A percentile compares a stretch with the other conserved stretches of the same genome.
phyloP scores from a whole-genome alignment of 2,329 filamentous ascomycete species.

The Pseudogymnoascus sp. region DNA sequence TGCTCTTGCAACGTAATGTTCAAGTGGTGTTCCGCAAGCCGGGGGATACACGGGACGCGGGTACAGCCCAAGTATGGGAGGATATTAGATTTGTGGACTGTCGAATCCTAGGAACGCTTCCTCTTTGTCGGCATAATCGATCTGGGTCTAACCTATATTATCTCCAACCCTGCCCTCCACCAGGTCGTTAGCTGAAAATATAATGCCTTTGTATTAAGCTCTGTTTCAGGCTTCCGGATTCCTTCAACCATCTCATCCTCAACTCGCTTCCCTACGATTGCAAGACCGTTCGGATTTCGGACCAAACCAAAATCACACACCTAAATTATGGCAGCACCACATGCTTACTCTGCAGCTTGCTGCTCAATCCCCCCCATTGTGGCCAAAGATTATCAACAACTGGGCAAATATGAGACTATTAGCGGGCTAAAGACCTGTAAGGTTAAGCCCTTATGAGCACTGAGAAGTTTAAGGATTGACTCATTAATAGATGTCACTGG shows the following conservation, averaged over 20 bases:
- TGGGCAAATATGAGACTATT: constrained; percentile 50
- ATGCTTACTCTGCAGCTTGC: constrained; percentile 49
- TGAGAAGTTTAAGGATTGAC: neutral
- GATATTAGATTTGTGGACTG: neutral
- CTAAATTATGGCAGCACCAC: constrained; percentile 16
- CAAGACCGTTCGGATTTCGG: neutral
- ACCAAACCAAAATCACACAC: neutral
- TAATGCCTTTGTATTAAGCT: neutral
- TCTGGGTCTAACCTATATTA: neutral
- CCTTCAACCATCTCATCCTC: neutral
- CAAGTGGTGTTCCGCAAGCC: neutral
- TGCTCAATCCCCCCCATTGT: constrained; percentile 53
- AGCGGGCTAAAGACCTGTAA: constrained; percentile 49
- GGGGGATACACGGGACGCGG: neutral
- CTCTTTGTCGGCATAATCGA: neutral
- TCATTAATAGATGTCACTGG: constrained; percentile 37
- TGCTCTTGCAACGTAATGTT: too few relatives aligned
- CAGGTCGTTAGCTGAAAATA: neutral
- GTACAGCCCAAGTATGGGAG: neutral
- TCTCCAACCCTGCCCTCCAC: neutral
- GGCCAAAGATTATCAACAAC: constrained; percentile 46
- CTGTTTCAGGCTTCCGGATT: neutral
- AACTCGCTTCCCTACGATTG: neutral
- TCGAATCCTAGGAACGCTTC: neutral
- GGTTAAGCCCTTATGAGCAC: constrained; percentile 10